Evolutionary conservation across 257 asterid species (phyloP), one percentile per base, ranked within the genome.

Genomic region (Solanum phureja): DNA sequence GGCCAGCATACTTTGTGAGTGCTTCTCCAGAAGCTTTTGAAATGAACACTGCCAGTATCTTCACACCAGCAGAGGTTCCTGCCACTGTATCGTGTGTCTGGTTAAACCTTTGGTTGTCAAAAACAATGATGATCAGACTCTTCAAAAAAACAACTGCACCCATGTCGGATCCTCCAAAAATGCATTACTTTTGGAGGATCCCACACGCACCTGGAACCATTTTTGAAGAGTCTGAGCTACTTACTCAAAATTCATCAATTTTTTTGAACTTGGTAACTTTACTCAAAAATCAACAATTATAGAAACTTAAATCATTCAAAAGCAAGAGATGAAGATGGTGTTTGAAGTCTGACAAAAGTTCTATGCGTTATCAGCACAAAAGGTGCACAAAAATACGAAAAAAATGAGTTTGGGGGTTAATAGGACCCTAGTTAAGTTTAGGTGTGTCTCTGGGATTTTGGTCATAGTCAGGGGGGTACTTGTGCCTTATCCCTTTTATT

Each of bases 11-110:
- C 73, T 90, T 90, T 46, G 89, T 64, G 69, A 96, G 92, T 40
- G 89, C 88, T 85, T 93, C 94, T 2, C 98, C 98, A 29, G 95
- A 88, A 35, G 87, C 87, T 91, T 89, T 94, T 24, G 97, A 92
- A 86, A 96, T 94, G 86, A 96, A 96, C 82, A 95, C 93, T 3
- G 99, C 96, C n/a, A 87, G 90, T 90, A 96, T 93, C 87, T 87
- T 90, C 86, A 96, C 89, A 84, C 94, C 95, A 81, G 91, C 89
- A 16, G 96, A 90, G 89, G 87, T 85, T 84, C 98, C 99, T 86
- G 96, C 93, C 99, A 96, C 99, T 96, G 94, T 90, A 88, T 29
- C 66, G 31, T 29, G 68, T 29, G 69, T 82, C 69, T 49, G 85
- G 69, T 82, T 31, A 82, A 49, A 82, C 44, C 69, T 18, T 49